Base-by-base conservation (phyloP, 1,284 basidiomycete genomes). In the Gyrodon tennesseensis region DNA sequence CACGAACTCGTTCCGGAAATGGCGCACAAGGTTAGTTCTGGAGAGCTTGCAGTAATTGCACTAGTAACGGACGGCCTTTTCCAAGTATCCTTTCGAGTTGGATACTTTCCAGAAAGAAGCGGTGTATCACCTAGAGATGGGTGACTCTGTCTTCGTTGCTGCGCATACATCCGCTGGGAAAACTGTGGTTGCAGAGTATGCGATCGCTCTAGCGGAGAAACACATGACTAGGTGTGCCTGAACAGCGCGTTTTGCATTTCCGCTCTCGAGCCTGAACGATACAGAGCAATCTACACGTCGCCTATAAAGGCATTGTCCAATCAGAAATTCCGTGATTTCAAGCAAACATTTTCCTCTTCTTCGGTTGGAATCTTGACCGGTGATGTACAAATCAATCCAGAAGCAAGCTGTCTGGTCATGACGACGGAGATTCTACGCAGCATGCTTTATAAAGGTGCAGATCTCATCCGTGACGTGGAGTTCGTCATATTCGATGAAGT, bases 401-500 rank as follows among this genome's bases (percentile, higher is more conserved):
- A 99, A 80, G 97, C 94, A 29, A 94, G 90, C 68, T 99, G 97
- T 78, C 82, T 99, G 58, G 93, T 99, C 68, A 96, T 96, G 94
- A 96, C 94, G 15, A 99, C 97, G n/a, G 97, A 99, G 79, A 99
- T 99, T 76, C 77, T 99, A 71, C 85, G 97, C 70, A 97, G 94
- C 76, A 99, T 99, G 97, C 84, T 98, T 40, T 98, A 98, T 82
- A 97, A 97, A 77, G 97, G 97, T 7, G 97, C 97, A 21, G 97
- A 99, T 78, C 82, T 99, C 40, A 99, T 99, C 71, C 87, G 97
- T 54, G 97, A 99, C 77, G 96, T 99, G 54, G 97, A 99, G 76
- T 99, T 98, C 76, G 97, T 99, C 34, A 97, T 99, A 68, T 99
- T 99, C 73, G 97, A 99, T 76, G 97, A 99, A 77, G 97, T 99